phyloP scores from a whole-genome alignment of 768 basidiomycete genomes.

The Kwoniella mangroviensis region DNA sequence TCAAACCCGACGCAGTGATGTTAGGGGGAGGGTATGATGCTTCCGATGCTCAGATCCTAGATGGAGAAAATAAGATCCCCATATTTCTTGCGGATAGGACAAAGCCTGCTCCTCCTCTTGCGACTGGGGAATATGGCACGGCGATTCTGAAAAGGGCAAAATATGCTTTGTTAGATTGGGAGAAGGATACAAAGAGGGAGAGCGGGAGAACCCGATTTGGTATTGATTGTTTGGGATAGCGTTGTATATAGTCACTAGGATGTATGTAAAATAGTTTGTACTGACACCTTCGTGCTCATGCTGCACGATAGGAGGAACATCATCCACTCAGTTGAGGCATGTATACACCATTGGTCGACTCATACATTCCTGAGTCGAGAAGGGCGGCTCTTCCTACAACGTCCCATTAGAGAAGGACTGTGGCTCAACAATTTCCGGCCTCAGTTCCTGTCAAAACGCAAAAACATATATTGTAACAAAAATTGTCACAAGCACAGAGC shows the following conservation, averaged over 20 bases:
- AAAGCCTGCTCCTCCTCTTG: neutral
- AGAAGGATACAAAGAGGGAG: neutral
- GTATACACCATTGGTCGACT: no score
- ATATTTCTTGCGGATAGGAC: neutral
- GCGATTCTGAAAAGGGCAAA: slow-evolving; percentile 2
- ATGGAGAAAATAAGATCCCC: slow-evolving; percentile 1
- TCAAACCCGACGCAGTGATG: slow-evolving; percentile 1
- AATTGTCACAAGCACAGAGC: neutral
- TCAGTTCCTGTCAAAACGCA: no score
- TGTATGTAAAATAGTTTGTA: neutral
- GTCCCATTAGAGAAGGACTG: no score
- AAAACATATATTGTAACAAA: no score
- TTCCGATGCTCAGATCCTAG: neutral
- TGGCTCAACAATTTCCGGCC: no score
- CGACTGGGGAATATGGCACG: neutral
- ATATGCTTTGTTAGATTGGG: neutral
- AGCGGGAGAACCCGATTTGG: neutral
- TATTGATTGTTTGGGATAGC: neutral
- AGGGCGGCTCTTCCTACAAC: no score
- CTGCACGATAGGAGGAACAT: no score
- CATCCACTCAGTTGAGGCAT: no score
- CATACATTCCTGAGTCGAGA: no score
- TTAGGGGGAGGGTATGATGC: neutral
- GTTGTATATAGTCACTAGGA: neutral
- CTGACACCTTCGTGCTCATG: no score